These are phyloP conservation scores for Ulota crispa DNA, from an alignment of 225 moss, liverwort and hornwort genomes.

Conservation along the genomic window DNA sequence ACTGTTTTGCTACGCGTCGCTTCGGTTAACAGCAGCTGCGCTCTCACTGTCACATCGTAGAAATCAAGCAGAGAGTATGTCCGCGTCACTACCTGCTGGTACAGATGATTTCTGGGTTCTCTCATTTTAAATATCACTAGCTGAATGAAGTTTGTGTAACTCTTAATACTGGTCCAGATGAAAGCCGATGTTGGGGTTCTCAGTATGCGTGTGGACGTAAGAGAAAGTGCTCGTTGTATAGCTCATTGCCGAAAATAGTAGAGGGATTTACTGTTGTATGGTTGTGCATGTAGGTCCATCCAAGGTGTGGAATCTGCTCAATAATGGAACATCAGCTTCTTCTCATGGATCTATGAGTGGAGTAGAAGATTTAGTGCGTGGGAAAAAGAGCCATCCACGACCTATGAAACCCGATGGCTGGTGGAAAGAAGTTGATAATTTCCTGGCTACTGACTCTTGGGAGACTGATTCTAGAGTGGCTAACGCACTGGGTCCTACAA, in stretches of 20 bases:
- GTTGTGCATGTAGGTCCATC: slow-evolving; percentile 41
- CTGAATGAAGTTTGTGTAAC: not conserved
- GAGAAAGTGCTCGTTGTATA: not conserved
- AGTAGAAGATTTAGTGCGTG: slow-evolving; percentile 36
- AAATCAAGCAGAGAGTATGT: too few relatives aligned
- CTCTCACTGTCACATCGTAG: too few relatives aligned
- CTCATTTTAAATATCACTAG: slow-evolving; percentile 2
- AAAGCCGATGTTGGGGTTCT: not conserved
- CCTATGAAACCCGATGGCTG: slow-evolving; percentile 89
- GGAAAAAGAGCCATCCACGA: slow-evolving; percentile 45
- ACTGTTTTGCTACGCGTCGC: too few relatives aligned
- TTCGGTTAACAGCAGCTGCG: too few relatives aligned
- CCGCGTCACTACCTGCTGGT: too few relatives aligned
- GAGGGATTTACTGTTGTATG: slow-evolving; percentile 11
- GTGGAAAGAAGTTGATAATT: slow-evolving; percentile 84
- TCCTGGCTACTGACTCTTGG: slow-evolving; percentile 82
- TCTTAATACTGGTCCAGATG: not conserved
- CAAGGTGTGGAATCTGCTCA: slow-evolving; percentile 38
- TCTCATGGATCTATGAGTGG: slow-evolving; percentile 28
- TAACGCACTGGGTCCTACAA: slow-evolving; percentile 51
- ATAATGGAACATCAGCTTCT: slow-evolving; percentile 38
- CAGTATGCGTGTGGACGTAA: slow-evolving; percentile 1
- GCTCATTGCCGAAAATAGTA: not conserved
- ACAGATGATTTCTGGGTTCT: not conserved
- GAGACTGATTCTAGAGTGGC: slow-evolving; percentile 40